Evolutionary conservation across 1,284 basidiomycete species (phyloP), one percentile per base, ranked within the genome.

Genomic region (Sparassis latifolia): DNA sequence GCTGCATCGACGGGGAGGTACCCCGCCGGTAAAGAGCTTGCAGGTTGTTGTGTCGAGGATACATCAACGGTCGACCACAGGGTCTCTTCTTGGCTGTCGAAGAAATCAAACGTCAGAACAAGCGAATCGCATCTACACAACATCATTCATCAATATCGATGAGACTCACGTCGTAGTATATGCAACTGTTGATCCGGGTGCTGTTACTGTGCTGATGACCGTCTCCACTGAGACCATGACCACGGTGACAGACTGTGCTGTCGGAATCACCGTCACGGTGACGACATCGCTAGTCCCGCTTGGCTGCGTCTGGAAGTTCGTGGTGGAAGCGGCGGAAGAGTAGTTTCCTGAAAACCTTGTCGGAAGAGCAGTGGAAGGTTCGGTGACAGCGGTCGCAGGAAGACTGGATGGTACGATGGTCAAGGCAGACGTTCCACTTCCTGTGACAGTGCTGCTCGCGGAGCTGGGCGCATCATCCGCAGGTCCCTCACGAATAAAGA

Each of bases 161-260:
- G n/a, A 28, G 12, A 53, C 62, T 47, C 45, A 67, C 66, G 61
- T 62, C 28, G 59, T 55, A 4, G 64, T 68, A 41, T 59, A 54
- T 38, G 56, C 55, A 20, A 45, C 46, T 10, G 58, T 58, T 35
- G 53, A 35, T 10, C 62, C 65, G 2, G 60, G 52, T 2, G 55
- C 57, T 5, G 59, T 63, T 6, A 55, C 49, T 12, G 64, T 66
- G 50, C 55, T 58, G 12, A 62, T 58, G 32, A 57, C 49, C 30
- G 67, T 67, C 49, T 61, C 58, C 35, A 63, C 52, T n/a, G 61
- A 60, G 3, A 57, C 58, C 20, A 63, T 37, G 9, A 66, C 61
- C 6, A 65, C 53, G 2, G 66, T 67, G n/a, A 65, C 55, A 5
- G 61, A 59, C 28, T 58, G 46, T 27, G 55, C 54, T 39, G 60